Base-by-base conservation (phyloP, 805 yeast genomes). In the Candida rishiriensis region DNA sequence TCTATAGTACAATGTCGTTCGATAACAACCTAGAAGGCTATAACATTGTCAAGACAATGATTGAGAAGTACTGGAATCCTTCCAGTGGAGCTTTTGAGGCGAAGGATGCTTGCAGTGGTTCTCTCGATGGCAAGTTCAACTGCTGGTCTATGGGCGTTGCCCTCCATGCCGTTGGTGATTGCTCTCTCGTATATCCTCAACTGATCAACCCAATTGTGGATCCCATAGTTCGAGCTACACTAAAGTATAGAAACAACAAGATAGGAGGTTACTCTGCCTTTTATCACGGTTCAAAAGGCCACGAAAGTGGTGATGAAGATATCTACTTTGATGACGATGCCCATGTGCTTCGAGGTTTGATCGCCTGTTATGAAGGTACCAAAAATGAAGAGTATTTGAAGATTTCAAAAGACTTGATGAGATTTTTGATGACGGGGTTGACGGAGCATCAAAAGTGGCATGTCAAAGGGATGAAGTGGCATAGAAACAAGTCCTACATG, bases 241-340 rank as follows among this genome's bases (percentile, higher is more conserved):
- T 69, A 43, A 69, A 66, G 48, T 82, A 79, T 63, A 74, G 75
- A 61, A 75, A 77, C 51, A 65, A 68, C 6, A 63, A 70, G 47
- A 55, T 65, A 36, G 74, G 74, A 44, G 88, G 83, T 4, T 84
- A 73, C 62, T 76, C 84, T 35, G 88, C 88, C 1, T 51, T 53
- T 32, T 46, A 48, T 29, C 50, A 48, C 29, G 54, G 56, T 13
- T 21, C 26, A 21, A 21, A 21, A 21, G 51, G 50, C 6, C 29
- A 34, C 2, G 49, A 54, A 17, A 52, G 58, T 9, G 81, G 83
- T 4, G 81, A 77, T 55, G 75, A 80, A 55, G 88, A 83, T 58
- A 78, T 83, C 34, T 82, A 83, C 60, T 79, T 79, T 49, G 88
- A 83, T 55, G 90, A 83, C 55, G 85, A 83, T 57, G 90, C 89